phyloP scores from a whole-genome alignment of 1,284 basidiomycete species.

The Irpex lacteus region DNA sequence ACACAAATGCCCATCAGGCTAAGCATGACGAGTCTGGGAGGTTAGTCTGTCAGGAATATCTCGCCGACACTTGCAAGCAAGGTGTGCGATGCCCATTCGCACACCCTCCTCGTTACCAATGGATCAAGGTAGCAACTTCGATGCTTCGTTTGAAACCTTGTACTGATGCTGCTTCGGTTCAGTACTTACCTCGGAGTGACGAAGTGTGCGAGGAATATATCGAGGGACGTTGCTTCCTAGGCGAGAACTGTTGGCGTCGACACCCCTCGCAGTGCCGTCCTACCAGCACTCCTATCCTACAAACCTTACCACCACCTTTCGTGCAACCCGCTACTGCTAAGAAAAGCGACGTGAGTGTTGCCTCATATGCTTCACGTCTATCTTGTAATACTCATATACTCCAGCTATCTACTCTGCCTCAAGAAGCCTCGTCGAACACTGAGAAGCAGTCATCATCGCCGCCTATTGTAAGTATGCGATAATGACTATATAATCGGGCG shows the following conservation, averaged over 20 bases:
- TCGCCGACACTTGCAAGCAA: neutral
- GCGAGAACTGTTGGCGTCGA: slow-evolving; percentile 1
- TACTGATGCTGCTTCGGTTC: neutral
- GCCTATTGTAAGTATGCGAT: too few species aligned
- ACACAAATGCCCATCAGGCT: too few species aligned
- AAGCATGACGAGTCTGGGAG: too few species aligned
- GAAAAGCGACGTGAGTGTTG: neutral
- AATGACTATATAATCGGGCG: too few species aligned
- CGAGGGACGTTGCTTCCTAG: slow-evolving; percentile 5
- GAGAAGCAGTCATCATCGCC: too few species aligned
- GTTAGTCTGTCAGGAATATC: neutral
- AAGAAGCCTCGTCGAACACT: too few species aligned
- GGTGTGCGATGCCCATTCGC: neutral
- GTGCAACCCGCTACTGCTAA: too few species aligned
- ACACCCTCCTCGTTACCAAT: slow-evolving; percentile 9
- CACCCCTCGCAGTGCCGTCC: neutral
- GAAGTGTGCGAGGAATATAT: slow-evolving; percentile 4
- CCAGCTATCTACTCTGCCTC: too few species aligned
- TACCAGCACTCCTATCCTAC: too few species aligned
- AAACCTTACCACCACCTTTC: too few species aligned
- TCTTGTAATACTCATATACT: too few species aligned
- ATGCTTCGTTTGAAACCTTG: neutral
- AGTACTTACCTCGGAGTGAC: neutral
- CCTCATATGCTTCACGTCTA: neutral
- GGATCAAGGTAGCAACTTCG: slow-evolving; percentile 3